Percentiles rank a stretch among this genome's conserved stretches.
Evolutionary conservation across 2,329 filamentous ascomycete genomes (phyloP).

Genomic region (Beauveria sp.): DNA sequence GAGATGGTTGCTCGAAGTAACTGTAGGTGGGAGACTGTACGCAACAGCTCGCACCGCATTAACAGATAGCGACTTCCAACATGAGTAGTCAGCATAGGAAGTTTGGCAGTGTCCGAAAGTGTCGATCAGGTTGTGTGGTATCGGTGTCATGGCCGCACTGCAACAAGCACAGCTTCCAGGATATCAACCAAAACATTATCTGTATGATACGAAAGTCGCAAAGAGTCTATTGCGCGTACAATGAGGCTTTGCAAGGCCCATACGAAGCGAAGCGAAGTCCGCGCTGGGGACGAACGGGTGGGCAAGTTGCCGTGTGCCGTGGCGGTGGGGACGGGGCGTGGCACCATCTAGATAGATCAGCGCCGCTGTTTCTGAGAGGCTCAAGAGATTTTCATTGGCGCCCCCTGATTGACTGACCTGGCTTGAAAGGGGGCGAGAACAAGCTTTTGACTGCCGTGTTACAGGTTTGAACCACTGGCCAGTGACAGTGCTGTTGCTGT

Average conservation of each 20-base stretch:
- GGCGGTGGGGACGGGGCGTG: not conserved
- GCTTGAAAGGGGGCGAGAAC: not conserved
- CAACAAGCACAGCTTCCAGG: not conserved
- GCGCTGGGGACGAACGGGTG: not conserved
- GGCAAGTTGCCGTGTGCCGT: not conserved
- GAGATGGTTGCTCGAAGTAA: no score
- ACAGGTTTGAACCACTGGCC: not conserved
- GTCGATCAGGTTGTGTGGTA: not conserved
- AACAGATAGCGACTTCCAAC: no score
- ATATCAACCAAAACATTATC: not conserved
- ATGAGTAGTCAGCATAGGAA: no score
- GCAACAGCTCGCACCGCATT: not conserved
- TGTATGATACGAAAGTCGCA: not conserved
- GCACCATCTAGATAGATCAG: constrained; percentile 2
- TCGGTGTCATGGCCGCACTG: not conserved
- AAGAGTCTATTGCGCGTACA: not conserved
- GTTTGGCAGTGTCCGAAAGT: no score
- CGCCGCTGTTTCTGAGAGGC: not conserved
- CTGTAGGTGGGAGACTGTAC: no score
- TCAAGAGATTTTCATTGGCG: not conserved
- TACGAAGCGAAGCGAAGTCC: not conserved
- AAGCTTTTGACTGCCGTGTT: not conserved
- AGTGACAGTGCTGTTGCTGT: not conserved
- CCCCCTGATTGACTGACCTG: no score
- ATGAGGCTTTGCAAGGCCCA: not conserved